Base-by-base conservation (phyloP, 1,284 basidiomycete species). In the Ganoderma multipileum region DNA sequence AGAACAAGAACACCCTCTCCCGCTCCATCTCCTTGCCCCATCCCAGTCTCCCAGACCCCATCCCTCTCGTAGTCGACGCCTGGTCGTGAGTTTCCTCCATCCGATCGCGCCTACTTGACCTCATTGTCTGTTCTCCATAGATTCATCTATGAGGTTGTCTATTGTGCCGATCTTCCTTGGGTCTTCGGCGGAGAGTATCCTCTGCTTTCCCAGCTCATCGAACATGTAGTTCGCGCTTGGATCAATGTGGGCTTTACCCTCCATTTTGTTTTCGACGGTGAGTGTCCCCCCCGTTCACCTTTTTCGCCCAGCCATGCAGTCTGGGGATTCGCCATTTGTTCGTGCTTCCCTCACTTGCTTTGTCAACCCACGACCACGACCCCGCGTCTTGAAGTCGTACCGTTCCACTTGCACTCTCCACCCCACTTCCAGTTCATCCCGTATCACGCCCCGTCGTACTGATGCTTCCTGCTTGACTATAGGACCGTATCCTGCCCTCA, bases 221-320 rank as follows among this genome's bases (percentile, higher is more conserved):
- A 81, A 55, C 80, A 77, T 57, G 84, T 93, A 20, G 86, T 94
- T 11, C 78, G 84, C 66, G 88, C 89, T 1, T 96, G 94, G 95
- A 82, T 92, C 39, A 80, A 81, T 28, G 84, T 95, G 3, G 94
- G 94, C 7, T 80, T 97, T 58, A 84, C 86, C 68, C 85, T 96
- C 1, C 87, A 91, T 67, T 95, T 98, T 76, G 95, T 98, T 8
- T 98, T 98, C 77, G 96, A 99, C 79, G 96, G 96, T 96, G 63
- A 50, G 66, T 70, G 36, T 47, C 60, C 61, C 18, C 18, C 14
- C 23, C 26, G 3, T 28, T 5, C 23, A n/a, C 47, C 12, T 26
- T 52, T 26, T n/a, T 16, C n/a, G 7, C 23, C 7, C 23, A 52
- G 26, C 18, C 41, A 42, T 42, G 16, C 41, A 20, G 33, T 18